Evolutionary conservation across 495 filamentous ascomycete species (phyloP).

Genomic region (Neurospora hispaniola): DNA sequence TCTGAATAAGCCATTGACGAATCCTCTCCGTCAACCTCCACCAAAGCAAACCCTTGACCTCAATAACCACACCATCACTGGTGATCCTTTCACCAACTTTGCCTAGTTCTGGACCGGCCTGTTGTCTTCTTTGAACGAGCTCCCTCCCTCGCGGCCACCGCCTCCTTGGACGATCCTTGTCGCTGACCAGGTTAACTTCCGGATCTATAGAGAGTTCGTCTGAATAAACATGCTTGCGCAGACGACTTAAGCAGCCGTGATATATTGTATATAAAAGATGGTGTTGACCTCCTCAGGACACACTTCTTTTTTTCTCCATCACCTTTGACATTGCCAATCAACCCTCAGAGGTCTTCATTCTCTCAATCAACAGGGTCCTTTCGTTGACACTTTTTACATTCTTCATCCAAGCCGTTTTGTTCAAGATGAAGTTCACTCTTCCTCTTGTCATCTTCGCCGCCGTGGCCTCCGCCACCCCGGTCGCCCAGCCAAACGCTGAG

Average conservation of each 20-base stretch:
- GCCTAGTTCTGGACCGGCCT: not conserved
- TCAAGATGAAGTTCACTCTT: conserved; percentile 30
- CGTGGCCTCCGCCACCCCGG: conserved; percentile 11
- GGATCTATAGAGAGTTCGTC: not conserved
- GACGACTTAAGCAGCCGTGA: not conserved
- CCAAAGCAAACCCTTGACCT: not conserved
- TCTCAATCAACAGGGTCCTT: conserved; percentile 1
- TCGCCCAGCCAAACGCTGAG: conserved; percentile 15
- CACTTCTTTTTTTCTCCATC: not conserved
- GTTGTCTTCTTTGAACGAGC: not conserved
- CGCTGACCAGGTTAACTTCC: not conserved
- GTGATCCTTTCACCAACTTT: not conserved
- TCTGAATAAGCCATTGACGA: not conserved
- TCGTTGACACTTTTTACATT: not conserved
- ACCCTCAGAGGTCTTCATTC: conserved; percentile 1
- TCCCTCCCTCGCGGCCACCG: not conserved
- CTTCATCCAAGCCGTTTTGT: not conserved
- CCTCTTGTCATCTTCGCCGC: conserved; percentile 24
- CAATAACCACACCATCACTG: not conserved
- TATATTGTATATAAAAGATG: not conserved
- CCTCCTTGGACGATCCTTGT: not conserved
- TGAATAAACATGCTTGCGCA: not conserved
- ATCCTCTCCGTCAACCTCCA: not conserved
- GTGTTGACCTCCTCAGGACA: not conserved
- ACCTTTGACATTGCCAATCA: conserved; percentile 1